Evolutionary conservation across 2,329 filamentous ascomycete species (phyloP), one percentile per base, ranked within the genome.

Genomic region (Cladorrhinum sp.): DNA sequence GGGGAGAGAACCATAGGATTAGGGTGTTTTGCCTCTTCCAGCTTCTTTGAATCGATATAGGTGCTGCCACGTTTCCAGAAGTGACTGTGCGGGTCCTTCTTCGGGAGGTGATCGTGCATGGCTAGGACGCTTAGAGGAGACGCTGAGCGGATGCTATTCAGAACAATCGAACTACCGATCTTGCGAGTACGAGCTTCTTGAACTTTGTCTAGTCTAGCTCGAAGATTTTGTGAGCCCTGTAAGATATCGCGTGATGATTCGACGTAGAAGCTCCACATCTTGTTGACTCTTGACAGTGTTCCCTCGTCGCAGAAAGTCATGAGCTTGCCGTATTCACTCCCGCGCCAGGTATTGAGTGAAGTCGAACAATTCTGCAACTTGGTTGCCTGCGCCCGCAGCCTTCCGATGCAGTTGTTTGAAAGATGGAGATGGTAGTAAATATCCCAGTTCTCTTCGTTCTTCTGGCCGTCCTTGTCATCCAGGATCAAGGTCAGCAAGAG

Each of bases 371-470:
- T 62, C 2, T 75, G 55, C 0, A 87, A 71, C 65, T 78, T 79
- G 18, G 72, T 67, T 0, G 76, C 71, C 56, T 84, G 82, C 1
- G 60, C 22, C 2, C 69, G 55, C 2, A 85, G 68, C 3, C 76
- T 38, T 0, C 66, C 41, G 0, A 76, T 66, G 2, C 76, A 71
- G 3, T 68, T 57, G 0, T 72, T 62, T 50, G 77, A 73, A 3
- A 87, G 59, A 29, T 74, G 76, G 2, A 82, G 64, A 64, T 85
- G 78, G 67, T 84, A 85, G 69, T 83, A 86, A 32, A 82, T 71
- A 60, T 81, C 76, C 82, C 82, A 86, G 9, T 80, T 70, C 2
- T 65, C 54, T 2, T 74, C 68, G 6, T 69, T 62, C 12, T 41
- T 13, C n/a, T 55, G 24, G n/a, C 50, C 50, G 38, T 70, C 62